Evolutionary conservation across 1,139 yeast genomes (phyloP), one percentile per base, ranked within the genome.

Genomic region (Saccharomyces uvarum): DNA sequence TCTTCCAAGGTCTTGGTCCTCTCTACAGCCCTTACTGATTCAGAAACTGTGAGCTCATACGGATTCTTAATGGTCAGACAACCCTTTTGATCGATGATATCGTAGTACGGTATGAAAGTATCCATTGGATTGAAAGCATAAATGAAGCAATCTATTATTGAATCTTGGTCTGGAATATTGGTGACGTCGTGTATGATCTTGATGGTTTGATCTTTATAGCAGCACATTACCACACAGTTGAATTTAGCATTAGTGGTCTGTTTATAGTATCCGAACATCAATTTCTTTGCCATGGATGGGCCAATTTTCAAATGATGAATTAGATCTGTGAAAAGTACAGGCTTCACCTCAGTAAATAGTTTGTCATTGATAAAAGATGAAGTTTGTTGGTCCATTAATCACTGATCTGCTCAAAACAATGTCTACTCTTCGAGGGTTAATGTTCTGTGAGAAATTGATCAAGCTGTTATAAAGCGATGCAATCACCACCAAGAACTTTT

Each of bases 71-170:
- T 58, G 8, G 62, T 54, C 46, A 64, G 51, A 13, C 57, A 51
- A 24, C 55, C 63, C 19, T 57, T 58, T 42, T 63, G 60, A 26
- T 61, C 62, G 9, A 54, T 33, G n/a, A 59, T 54, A 9, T 41
- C 42, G 52, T 63, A 66, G 4, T 62, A 56, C 9, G 70, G 65
- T 9, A 59, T 57, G 52, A 66, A 63, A 28, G 58, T 61, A 7
- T 65, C 63, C 60, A 60, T 64, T 1, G 72, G 70, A 51, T 62
- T 66, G 53, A 68, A 65, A 4, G 68, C 72, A 57, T 68, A 68
- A 14, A 68, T 67, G 47, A 68, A 68, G 52, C 66, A 65, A 53
- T 68, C 72, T 3, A 54, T 44, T 2, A 67, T 49, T 5, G 57
- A 53, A 5, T 59, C 56, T 24, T 54, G 53, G 21, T 55, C 55